Base-by-base conservation (phyloP, 352 stramenopile genomes). In the Pythium phragmiticola region DNA sequence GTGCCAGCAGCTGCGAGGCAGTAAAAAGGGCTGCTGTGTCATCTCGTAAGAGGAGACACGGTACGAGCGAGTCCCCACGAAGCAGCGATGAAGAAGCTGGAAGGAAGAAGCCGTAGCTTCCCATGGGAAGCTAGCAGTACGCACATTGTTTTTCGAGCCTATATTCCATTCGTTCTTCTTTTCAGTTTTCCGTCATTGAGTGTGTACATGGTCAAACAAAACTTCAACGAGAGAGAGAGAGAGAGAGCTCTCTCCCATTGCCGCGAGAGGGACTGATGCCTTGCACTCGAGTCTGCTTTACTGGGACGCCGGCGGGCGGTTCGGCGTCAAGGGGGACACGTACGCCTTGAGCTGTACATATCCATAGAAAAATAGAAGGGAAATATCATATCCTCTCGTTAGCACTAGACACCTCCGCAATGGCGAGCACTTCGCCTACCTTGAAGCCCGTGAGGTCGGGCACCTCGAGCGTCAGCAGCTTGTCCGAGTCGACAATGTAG, bases 381-480 rank as follows among this genome's bases (percentile, higher is more conserved):
- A 30, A 30, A 30, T 5, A 30, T 30, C 26, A 30, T 30, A 17
- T 33, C 13, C 6, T 43, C 2, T 43, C 2, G 14, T 42, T 33
- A 39, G 23, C 39, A 34, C 13, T 42, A 2, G 8, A 51, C 16
- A 28, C 36, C 19, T 64, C 12, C 28, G 21, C 11, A 11, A 13
- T 54, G 11, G 6, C 8, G 8, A 11, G 3, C 37, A 16, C 13
- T 41, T 7, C 4, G 33, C 72, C 65, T 55, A 93, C 82, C 74
- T 93, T 96, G 68, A 98, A 98, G 47, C 85, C 92, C 54, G 82
- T 92, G 70, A 98, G 83, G 81, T 98, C 92, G 6, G 94, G 94
- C 69, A 98, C 90, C 61, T 98, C 80, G 55, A 98, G 81, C 75
- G 96, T 71, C 57, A 98, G 76, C 63, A 96, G 80, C 72, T 97